A percentile compares a stretch with the other conserved stretches of the same genome.
These are phyloP conservation scores for Umbelopsis isabellina DNA, from an alignment of 192 early-diverging fungal genomes.

Conservation along the genomic window DNA sequence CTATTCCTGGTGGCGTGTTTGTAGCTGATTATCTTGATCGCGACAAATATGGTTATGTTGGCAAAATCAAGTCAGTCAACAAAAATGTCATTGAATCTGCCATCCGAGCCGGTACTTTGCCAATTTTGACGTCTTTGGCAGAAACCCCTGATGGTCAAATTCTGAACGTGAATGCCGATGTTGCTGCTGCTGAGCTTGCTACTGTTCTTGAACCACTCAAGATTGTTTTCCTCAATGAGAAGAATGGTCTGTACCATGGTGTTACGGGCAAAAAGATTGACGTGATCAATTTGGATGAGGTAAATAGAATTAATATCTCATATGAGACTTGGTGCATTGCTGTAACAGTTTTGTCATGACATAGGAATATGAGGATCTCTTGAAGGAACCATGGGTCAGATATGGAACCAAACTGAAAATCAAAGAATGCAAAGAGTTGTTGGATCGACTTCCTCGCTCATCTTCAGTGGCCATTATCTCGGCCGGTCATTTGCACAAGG, in stretches of 20 bases:
- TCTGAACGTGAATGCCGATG: conserved; percentile 98
- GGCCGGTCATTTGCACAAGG: conserved; percentile 98
- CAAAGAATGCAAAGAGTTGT: conserved; percentile 94
- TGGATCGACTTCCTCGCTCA: conserved; percentile 93
- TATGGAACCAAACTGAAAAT: conserved; percentile 99
- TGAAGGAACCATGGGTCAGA: conserved; percentile 96
- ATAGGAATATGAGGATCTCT: conserved; percentile 92
- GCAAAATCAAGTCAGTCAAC: conserved; percentile 88
- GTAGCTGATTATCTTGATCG: conserved; percentile 95
- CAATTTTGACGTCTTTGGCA: conserved; percentile 94
- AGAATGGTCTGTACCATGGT: conserved; percentile 94
- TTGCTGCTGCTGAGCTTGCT: conserved; percentile 96
- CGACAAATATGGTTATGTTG: conserved; percentile 94
- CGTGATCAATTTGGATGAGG: conserved; percentile 97
- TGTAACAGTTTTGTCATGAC: conserved; percentile 18
- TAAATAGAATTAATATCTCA: conserved; percentile 30
- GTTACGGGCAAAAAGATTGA: conserved; percentile 96
- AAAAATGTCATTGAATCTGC: conserved; percentile 92
- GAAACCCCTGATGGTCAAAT: conserved; percentile 96
- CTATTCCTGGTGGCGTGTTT: conserved; percentile 95
- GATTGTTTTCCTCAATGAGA: conserved; percentile 97
- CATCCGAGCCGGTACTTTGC: conserved; percentile 92
- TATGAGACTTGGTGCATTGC: conserved; percentile 9
- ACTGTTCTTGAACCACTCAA: conserved; percentile 96
- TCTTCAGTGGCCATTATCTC: conserved; percentile 99